phyloP scores from a whole-genome alignment of 2,329 filamentous ascomycete species.

The Ophiostoma montium region DNA sequence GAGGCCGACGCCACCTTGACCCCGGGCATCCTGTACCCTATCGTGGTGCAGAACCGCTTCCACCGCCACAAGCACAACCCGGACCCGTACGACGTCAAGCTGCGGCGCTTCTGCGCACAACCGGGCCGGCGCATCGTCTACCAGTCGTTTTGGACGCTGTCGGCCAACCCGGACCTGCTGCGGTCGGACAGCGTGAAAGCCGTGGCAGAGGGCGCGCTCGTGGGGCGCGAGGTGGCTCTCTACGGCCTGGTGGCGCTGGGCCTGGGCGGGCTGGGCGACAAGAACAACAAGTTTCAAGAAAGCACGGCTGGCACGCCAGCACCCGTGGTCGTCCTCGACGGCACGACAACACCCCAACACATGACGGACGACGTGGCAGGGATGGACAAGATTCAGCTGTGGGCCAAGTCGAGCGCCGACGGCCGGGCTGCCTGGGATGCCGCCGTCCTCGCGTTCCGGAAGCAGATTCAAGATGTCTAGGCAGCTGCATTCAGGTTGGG shows the following conservation, averaged over 20 bases:
- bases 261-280: conserved; percentile 23
- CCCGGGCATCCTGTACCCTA: conserved; percentile 23
- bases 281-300: conserved; percentile 35
- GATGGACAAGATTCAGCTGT: conserved; percentile 24
- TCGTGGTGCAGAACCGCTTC: conserved; percentile 67
- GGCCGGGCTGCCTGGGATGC: conserved; percentile 5
- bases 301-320: not conserved
- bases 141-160: conserved; percentile 42
- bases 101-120: conserved; percentile 39
- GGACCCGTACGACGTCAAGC: conserved; percentile 36
- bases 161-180: conserved; percentile 29
- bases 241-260: conserved; percentile 34
- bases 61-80: conserved; percentile 33
- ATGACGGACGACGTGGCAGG: conserved; percentile 37
- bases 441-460: conserved; percentile 6
- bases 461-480: not conserved
- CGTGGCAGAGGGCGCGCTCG: conserved; percentile 29
- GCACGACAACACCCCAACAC: conserved; percentile 24
- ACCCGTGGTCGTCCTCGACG: conserved; percentile 11
- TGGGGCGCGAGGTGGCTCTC: conserved; percentile 27
- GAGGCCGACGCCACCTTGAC: not conserved
- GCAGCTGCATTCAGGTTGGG: too few species aligned
- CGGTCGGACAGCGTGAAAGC: conserved; percentile 25
- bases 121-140: conserved; percentile 24
- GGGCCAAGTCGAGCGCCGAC: conserved; percentile 17